Conservation (phyloP, 78 protist species). For the Cavenderia fasciculata region DNA sequence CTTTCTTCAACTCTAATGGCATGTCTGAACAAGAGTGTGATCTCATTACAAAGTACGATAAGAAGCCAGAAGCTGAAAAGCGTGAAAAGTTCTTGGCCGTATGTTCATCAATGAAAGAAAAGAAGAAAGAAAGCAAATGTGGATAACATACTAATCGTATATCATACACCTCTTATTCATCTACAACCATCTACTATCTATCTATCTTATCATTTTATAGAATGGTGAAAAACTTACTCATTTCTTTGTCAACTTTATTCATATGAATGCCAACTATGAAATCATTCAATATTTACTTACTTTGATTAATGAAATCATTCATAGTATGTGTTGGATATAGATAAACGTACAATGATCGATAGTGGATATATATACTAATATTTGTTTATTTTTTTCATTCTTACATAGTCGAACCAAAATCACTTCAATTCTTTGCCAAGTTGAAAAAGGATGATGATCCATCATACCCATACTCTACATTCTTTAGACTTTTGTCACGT, state of each 20-base stretch:
- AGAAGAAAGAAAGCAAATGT: neutral
- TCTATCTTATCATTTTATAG: constrained; percentile 12
- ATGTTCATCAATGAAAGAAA: neutral
- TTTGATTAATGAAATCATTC: constrained; percentile 61
- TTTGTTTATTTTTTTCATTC: neutral
- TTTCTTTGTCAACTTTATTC: constrained; percentile 67
- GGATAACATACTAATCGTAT: neutral
- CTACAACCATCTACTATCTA: neutral
- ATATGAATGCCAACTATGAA: constrained; percentile 42
- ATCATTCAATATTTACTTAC: constrained; percentile 74
- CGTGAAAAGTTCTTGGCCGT: constrained; percentile 29
- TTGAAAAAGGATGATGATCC: constrained; percentile 1
- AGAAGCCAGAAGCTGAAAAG: constrained; percentile 58
- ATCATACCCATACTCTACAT: constrained; percentile 52
- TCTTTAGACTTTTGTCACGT: constrained; percentile 44
- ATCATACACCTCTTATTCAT: neutral
- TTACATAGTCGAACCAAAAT: constrained; percentile 55
- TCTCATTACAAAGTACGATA: constrained; percentile 70
- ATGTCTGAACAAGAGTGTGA: constrained; percentile 35
- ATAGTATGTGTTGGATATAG: constrained; percentile 17
- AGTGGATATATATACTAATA: neutral
- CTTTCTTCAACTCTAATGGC: constrained; percentile 15
- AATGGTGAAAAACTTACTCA: constrained; percentile 18
- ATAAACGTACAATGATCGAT: neutral
- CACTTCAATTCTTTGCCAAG: constrained; percentile 34